Evolutionary conservation across 1,284 basidiomycete species (phyloP).

Genomic region (Peniophora sp.): DNA sequence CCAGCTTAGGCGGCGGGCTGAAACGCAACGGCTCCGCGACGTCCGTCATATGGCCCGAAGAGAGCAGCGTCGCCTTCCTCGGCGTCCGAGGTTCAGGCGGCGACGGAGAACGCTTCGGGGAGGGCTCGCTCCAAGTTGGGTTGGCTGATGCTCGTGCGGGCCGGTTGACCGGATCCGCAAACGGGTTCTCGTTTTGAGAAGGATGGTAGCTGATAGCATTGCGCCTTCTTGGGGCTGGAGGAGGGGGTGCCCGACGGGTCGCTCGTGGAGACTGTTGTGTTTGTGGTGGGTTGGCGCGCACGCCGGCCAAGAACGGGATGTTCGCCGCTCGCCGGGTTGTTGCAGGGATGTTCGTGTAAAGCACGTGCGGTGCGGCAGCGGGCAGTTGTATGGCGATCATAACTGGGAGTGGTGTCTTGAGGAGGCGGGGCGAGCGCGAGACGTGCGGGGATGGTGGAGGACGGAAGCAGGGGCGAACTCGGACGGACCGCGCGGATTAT

Average conservation of each 20-base stretch:
- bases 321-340: conserved; percentile 13
- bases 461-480: background rate
- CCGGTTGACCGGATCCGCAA: background rate
- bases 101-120: background rate
- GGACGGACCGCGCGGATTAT: background rate
- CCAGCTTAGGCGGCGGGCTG: conserved; percentile 3
- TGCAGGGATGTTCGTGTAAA: conserved; percentile 13
- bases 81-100: background rate
- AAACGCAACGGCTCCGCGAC: background rate
- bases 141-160: too few relatives aligned
- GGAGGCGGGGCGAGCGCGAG: background rate
- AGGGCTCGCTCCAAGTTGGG: too few relatives aligned
- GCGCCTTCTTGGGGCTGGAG: conserved; percentile 2
- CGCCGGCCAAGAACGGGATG: conserved; percentile 10
- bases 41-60: background rate
- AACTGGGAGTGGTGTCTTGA: background rate
- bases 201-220: conserved; percentile 12
- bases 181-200: conserved; percentile 3
- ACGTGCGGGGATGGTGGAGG: conserved; percentile 1
- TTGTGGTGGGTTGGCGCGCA: too few relatives aligned
- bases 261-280: background rate
- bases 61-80: conserved; percentile 1
- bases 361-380: conserved; percentile 10
- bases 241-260: conserved; percentile 7
- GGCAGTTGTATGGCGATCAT: conserved; percentile 12